Evolutionary conservation across 192 early-diverging fungal genomes (phyloP), one percentile per base, ranked within the genome.

Genomic region (Gryganskiella cystojenkinii): DNA sequence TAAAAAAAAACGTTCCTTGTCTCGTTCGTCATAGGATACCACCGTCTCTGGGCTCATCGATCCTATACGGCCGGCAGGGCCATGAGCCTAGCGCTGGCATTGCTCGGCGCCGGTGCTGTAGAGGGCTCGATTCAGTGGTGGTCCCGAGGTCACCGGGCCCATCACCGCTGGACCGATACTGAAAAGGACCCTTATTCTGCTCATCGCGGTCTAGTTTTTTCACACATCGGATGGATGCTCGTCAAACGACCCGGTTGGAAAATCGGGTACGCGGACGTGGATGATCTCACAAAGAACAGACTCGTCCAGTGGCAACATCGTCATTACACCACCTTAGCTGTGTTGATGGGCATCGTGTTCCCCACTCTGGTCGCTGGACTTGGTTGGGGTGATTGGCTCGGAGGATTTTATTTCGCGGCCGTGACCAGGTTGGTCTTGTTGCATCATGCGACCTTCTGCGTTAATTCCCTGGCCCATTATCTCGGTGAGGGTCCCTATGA

Each of bases 361-460:
- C 96, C 96, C 7, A 94, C 89, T 22, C 60, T 88, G 31, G 86
- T 96, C 47, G 90, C 94, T 56, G 96, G 96, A 11, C 66, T 94
- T 62, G 84, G 85, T 42, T 94, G 90, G 92, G 90, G 87, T 53
- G 92, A 94, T 84, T 93, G 86, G 62, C 49, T 63, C 20, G 93
- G 92, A 61, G 94, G 91, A 4, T 95, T 85, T 69, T 92, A 91
- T 80, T 94, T 84, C 62, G 92, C 92, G n/a, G 88, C 83, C 22
- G 75, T 93, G 19, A 61, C 85, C 20, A 90, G 92, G 61, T 83
- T 93, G 49, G 89, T 91, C 5, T 76, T 90, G 35, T 81, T 95
- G 35, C 93, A 95, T 67, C 93, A 95, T 64, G 90, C 92, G 35
- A 95, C 93, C 24, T 95, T 95, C 85, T 95, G 92, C 65, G 89